These are phyloP conservation scores for Violaceomyces palustris DNA, from an alignment of 1,284 basidiomycete species.

Conservation along the genomic window DNA sequence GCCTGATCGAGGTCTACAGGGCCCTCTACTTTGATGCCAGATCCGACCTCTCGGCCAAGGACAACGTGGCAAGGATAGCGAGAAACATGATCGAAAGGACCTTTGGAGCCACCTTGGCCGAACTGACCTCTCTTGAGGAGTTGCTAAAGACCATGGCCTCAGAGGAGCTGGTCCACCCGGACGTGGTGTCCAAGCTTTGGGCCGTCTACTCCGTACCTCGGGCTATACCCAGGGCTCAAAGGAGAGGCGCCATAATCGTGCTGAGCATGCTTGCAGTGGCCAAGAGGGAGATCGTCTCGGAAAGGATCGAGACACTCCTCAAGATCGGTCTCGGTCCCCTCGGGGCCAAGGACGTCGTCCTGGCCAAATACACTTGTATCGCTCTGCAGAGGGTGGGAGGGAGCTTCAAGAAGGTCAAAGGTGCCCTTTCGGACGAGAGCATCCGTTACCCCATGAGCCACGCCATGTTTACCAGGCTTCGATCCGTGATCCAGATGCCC, in stretches of 20 bases:
- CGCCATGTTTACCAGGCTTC: constrained; percentile 75
- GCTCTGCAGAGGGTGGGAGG: constrained; percentile 87
- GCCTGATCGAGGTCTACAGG: constrained; percentile 84
- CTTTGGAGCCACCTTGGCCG: constrained; percentile 73
- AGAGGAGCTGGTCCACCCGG: constrained; percentile 71
- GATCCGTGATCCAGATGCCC: constrained; percentile 58
- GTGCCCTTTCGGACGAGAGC: constrained; percentile 70
- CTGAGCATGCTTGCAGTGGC: constrained; percentile 92
- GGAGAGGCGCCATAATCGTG: constrained; percentile 88
- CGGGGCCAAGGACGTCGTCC: constrained; percentile 69
- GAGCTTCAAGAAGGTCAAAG: constrained; percentile 94
- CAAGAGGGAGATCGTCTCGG: constrained; percentile 74
- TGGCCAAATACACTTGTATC: constrained; percentile 89
- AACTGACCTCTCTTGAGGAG: constrained; percentile 91
- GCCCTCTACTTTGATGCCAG: constrained; percentile 71
- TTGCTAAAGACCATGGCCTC: constrained; percentile 89
- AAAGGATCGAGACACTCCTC: constrained; percentile 77
- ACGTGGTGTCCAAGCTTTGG: constrained; percentile 88
- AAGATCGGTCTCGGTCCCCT: constrained; percentile 80
- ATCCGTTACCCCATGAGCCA: constrained; percentile 83
- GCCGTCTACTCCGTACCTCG: constrained; percentile 66
- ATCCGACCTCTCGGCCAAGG: constrained; percentile 64
- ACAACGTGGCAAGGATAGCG: constrained; percentile 87
- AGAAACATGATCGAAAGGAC: constrained; percentile 77
- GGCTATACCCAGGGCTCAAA: constrained; percentile 66